Evolutionary conservation across 2,329 filamentous ascomycete species (phyloP), one percentile per base, ranked within the genome.

Genomic region (Pleomassaria siparia): DNA sequence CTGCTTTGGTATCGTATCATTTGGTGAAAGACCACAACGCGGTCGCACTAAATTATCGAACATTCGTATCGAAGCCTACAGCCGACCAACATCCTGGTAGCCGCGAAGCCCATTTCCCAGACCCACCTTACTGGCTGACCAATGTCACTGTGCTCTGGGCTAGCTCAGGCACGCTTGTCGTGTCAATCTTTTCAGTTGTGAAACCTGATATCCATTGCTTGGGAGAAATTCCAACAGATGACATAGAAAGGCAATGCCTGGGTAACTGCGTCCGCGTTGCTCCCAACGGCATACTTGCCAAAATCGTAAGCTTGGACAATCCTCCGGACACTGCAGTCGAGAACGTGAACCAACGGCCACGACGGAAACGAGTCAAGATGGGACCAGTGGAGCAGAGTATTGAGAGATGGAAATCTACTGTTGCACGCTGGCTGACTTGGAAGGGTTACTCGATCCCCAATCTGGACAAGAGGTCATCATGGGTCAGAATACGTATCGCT

Each of bases 41-140:
- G 20, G 55, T 67, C 47, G 63, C 67, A 20, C 53, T 72, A 32
- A 72, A 72, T 47, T 67, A 63, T 47, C 63, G 70, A 32, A 72
- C 69, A 37, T 67, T 72, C 29, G 41, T 66, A 33, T 64, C 66
- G 29, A 60, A 55, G 43, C 53, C 60, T 25, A 28, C 43, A 44
- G n/a, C 35, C 33, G 47, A 37, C 18, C 42, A 52, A 30, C 37
- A 55, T 7, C 11, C 50, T 20, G 47, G 50, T 11, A 44, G 45
- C 4, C 20, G 43, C 40, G 48, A 50, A 8, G 24, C 50, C 40
- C 43, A 49, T 12, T 16, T 30, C 12, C 24, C 28, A 33, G 40
- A 44, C 33, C 13, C 41, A 12, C 49, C 54, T 2, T 49, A 56
- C 46, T 62, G 62, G 53, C 58, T 71, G 11, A 66, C 60, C 29